Conservation (phyloP, 2,329 filamentous ascomycete species). For the Periconia digitata region DNA sequence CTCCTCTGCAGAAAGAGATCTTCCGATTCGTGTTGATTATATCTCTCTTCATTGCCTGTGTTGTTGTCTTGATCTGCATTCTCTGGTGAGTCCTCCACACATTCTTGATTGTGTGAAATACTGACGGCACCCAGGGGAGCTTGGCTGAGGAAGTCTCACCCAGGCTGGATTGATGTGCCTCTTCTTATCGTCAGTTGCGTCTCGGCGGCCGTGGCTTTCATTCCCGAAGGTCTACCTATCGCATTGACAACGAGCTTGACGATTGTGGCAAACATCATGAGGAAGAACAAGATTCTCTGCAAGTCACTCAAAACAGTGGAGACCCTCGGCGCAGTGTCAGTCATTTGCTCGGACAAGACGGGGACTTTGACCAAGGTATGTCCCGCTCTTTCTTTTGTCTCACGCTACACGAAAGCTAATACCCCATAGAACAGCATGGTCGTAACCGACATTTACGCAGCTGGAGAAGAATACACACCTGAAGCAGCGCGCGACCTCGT, state of each 20-base stretch:
- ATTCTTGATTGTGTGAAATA: not conserved
- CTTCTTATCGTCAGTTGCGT: slow-evolving; percentile 74
- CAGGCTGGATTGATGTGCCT: slow-evolving; percentile 71
- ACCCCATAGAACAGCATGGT: slow-evolving; percentile 67
- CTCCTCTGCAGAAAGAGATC: slow-evolving; percentile 72
- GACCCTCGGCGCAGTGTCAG: slow-evolving; percentile 70
- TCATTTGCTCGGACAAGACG: slow-evolving; percentile 78
- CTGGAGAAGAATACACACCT: slow-evolving; percentile 52
- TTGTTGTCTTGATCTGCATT: slow-evolving; percentile 65
- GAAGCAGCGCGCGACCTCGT: slow-evolving; percentile 51
- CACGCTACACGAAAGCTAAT: not conserved
- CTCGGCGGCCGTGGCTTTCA: slow-evolving; percentile 70
- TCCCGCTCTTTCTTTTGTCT: not conserved
- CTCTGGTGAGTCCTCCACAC: slow-evolving; percentile 57
- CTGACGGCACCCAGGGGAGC: slow-evolving; percentile 55
- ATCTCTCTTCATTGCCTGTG: slow-evolving; percentile 65
- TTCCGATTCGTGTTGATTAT: slow-evolving; percentile 72
- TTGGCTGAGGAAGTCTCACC: slow-evolving; percentile 68
- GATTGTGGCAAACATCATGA: slow-evolving; percentile 76
- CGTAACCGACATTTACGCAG: slow-evolving; percentile 69
- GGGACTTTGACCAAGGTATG: slow-evolving; percentile 62
- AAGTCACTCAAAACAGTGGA: slow-evolving; percentile 79
- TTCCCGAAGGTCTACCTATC: slow-evolving; percentile 60
- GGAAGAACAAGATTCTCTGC: slow-evolving; percentile 74
- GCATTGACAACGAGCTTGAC: slow-evolving; percentile 62